phyloP scores from a whole-genome alignment of 2,329 filamentous ascomycete species.

The Lachnellula hyalina region DNA sequence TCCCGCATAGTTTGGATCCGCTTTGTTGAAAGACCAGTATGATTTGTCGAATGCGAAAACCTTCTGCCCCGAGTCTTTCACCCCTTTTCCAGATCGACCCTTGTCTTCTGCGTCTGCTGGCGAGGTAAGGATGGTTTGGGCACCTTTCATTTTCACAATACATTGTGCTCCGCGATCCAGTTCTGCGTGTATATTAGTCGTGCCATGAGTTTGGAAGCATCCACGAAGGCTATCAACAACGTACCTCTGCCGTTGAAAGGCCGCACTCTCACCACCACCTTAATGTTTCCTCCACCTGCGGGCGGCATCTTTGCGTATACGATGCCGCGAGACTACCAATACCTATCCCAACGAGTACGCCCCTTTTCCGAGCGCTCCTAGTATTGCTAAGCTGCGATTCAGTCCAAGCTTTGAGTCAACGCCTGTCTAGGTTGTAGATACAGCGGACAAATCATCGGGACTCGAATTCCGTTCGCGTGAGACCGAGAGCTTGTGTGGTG shows the following conservation, averaged over 20 bases:
- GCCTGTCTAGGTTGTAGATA: neutral
- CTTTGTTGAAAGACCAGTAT: constrained; percentile 95
- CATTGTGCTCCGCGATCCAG: constrained; percentile 88
- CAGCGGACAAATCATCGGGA: constrained; percentile 6
- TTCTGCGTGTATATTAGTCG: constrained; percentile 49
- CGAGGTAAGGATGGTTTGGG: constrained; percentile 79
- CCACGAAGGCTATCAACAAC: constrained; percentile 18
- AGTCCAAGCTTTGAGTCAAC: constrained; percentile 4
- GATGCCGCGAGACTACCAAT: constrained; percentile 10
- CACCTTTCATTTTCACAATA: constrained; percentile 93
- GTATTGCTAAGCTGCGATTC: neutral
- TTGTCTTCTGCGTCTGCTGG: constrained; percentile 57
- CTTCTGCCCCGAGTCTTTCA: constrained; percentile 69
- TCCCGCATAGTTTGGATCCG: constrained; percentile 76
- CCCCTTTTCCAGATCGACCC: constrained; percentile 52
- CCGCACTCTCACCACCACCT: constrained; percentile 95
- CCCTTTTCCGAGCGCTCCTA: constrained; percentile 4
- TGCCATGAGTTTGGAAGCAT: neutral
- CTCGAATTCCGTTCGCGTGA: neutral
- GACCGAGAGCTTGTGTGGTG: neutral
- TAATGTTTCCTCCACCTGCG: constrained; percentile 83
- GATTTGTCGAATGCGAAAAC: constrained; percentile 93
- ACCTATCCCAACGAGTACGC: constrained; percentile 5
- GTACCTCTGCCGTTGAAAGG: constrained; percentile 94
- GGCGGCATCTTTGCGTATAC: constrained; percentile 29